A percentile compares a stretch with the other conserved stretches of the same genome.
Conservation (phyloP, 2,329 filamentous ascomycete genomes). For the Myriosclerotinia scirpicola region DNA sequence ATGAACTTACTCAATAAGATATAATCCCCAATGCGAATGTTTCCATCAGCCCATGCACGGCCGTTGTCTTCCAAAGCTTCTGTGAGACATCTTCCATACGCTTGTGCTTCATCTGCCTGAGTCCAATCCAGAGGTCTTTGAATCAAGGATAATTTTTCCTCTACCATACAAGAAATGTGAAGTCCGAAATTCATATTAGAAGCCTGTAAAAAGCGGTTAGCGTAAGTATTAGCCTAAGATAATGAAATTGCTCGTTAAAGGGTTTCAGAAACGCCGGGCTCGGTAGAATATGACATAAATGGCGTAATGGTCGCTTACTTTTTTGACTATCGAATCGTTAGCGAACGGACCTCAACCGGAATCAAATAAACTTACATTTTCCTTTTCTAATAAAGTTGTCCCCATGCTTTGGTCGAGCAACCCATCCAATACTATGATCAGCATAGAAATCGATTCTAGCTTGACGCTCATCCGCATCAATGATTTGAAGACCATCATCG, state of each 20-base stretch:
- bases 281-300: neutral
- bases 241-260: neutral
- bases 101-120: slow-evolving; percentile 65
- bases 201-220: slow-evolving; percentile 48
- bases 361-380: slow-evolving; percentile 46
- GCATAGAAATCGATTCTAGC: slow-evolving; percentile 68
- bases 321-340: slow-evolving; percentile 40
- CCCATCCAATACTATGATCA: slow-evolving; percentile 69
- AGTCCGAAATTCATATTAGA: slow-evolving; percentile 73
- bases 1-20: slow-evolving; percentile 59
- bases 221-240: neutral
- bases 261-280: no score
- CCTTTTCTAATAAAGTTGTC: slow-evolving; percentile 62
- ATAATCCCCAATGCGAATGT: slow-evolving; percentile 83
- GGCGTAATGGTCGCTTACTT: slow-evolving; percentile 38
- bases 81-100: slow-evolving; percentile 64
- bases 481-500: slow-evolving; percentile 70
- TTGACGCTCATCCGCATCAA: slow-evolving; percentile 60
- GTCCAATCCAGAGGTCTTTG: slow-evolving; percentile 62
- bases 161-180: slow-evolving; percentile 67
- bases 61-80: slow-evolving; percentile 67
- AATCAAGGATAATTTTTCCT: slow-evolving; percentile 63
- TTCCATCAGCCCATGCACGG: slow-evolving; percentile 78
- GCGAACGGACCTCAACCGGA: slow-evolving; percentile 24
- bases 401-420: slow-evolving; percentile 63